Conservation (phyloP, 169 alveolate species). For the Babesia gibsoni region DNA sequence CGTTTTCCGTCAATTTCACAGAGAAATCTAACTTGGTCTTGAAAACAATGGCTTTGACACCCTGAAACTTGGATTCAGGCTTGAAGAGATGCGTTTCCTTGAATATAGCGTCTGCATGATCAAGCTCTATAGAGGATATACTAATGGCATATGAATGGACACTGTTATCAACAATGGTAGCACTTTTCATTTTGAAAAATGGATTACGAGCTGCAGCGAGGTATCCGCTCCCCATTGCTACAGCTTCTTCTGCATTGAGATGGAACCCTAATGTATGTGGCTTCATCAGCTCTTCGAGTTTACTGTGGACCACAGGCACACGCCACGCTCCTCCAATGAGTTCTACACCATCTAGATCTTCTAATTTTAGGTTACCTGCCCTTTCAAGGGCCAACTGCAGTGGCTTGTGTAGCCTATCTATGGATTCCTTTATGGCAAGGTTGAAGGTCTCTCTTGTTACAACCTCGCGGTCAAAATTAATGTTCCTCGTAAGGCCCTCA, state of each 20-base stretch:
- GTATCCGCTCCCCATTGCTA: constrained; percentile 74
- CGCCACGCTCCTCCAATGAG: constrained; percentile 76
- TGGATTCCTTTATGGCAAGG: constrained; percentile 45
- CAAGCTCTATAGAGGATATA: constrained; percentile 10
- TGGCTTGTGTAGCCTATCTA: constrained; percentile 58
- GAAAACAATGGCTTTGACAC: constrained; percentile 23
- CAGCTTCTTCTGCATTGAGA: constrained; percentile 76
- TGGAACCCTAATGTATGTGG: constrained; percentile 76
- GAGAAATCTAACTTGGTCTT: constrained; percentile 25
- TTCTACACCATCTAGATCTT: constrained; percentile 74
- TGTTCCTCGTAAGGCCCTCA: constrained; percentile 40
- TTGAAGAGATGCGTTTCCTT: constrained; percentile 36
- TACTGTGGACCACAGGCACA: constrained; percentile 68
- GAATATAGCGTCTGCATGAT: constrained; percentile 32
- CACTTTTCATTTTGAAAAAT: constrained; percentile 64
- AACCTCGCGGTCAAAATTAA: constrained; percentile 14
- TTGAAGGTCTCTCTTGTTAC: constrained; percentile 67
- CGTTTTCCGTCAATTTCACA: constrained; percentile 20
- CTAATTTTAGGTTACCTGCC: constrained; percentile 59
- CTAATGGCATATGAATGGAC: constrained; percentile 57
- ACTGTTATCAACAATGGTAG: constrained; percentile 54
- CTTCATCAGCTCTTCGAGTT: constrained; percentile 56
- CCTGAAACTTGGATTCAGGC: constrained; percentile 15
- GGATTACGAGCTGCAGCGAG: constrained; percentile 74
- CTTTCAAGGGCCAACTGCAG: constrained; percentile 62